phyloP scores from a whole-genome alignment of 345 rosid species.

The Linum usitatissimum region DNA sequence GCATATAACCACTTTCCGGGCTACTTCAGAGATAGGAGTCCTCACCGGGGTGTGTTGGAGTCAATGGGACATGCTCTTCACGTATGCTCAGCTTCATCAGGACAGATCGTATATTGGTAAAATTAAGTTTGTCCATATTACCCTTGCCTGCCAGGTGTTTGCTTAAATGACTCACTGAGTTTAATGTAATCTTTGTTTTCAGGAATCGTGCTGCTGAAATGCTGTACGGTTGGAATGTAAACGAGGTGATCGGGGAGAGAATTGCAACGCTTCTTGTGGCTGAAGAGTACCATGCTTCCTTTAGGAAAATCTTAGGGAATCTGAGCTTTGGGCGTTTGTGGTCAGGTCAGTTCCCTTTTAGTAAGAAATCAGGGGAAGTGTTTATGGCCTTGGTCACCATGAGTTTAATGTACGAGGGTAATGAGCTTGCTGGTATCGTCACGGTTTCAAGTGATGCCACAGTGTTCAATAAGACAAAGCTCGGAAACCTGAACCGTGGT shows the following conservation, averaged over 20 bases:
- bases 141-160: not conserved
- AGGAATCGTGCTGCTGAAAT: constrained; percentile 82
- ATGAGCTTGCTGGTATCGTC: constrained; percentile 54
- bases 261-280: constrained; percentile 45
- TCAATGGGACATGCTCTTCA: constrained; percentile 69
- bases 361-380: constrained; percentile 51
- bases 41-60: constrained; percentile 56
- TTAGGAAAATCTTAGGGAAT: constrained; percentile 31
- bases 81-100: constrained; percentile 38
- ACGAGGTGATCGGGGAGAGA: constrained; percentile 51
- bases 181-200: constrained; percentile 1
- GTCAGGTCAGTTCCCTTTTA: constrained; percentile 84
- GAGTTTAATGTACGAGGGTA: constrained; percentile 50
- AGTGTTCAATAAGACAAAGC: constrained; percentile 29
- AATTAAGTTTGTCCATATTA: not conserved
- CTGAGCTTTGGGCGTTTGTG: constrained; percentile 49
- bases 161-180: not conserved
- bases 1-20: constrained; percentile 31
- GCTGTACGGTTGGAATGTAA: constrained; percentile 68
- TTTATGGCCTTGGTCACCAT: constrained; percentile 68
- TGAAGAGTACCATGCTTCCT: constrained; percentile 35
- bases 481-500: constrained; percentile 22
- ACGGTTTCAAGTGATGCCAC: constrained; percentile 73
- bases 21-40: constrained; percentile 32
- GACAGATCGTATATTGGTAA: not conserved